A percentile compares a stretch with the other conserved stretches of the same genome.
These are phyloP conservation scores for Penicillium bialowiezense DNA, from an alignment of 495 filamentous ascomycete genomes.

Conservation along the genomic window DNA sequence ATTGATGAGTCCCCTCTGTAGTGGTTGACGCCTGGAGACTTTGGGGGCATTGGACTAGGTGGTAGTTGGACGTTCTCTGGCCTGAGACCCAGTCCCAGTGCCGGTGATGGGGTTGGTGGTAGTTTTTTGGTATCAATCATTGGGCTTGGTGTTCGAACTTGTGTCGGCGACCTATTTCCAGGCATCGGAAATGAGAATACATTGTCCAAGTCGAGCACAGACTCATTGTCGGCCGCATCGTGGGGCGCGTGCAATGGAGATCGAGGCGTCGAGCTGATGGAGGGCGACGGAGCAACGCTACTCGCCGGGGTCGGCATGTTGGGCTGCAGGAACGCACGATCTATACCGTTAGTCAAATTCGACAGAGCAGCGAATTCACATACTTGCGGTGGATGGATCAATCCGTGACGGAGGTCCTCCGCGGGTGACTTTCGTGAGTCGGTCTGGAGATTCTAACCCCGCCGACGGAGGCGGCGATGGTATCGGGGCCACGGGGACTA, in stretches of 20 bases:
- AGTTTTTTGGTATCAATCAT: slow-evolving; percentile 12
- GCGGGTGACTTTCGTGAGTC: slow-evolving; percentile 23
- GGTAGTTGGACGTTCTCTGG: slow-evolving; percentile 24
- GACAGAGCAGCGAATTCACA: slow-evolving; percentile 17
- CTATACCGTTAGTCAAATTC: slow-evolving; percentile 30
- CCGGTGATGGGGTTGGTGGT: slow-evolving; percentile 22
- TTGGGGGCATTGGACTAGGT: slow-evolving; percentile 29
- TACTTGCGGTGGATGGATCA: slow-evolving; percentile 55
- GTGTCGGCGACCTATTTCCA: slow-evolving; percentile 34
- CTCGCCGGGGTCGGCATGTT: slow-evolving; percentile 58
- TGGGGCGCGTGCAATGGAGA: slow-evolving; percentile 37
- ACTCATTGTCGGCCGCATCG: slow-evolving; percentile 38
- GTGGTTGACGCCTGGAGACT: slow-evolving; percentile 17
- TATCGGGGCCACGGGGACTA: slow-evolving; percentile 24
- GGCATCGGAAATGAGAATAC: slow-evolving; percentile 62
- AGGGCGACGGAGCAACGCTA: slow-evolving; percentile 59
- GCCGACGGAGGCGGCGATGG: slow-evolving; percentile 40
- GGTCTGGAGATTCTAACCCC: slow-evolving; percentile 22
- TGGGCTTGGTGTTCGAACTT: slow-evolving; percentile 27
- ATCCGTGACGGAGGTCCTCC: slow-evolving; percentile 48
- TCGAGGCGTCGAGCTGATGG: slow-evolving; percentile 36
- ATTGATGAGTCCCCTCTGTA: slow-evolving; percentile 33
- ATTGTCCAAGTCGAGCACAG: slow-evolving; percentile 55
- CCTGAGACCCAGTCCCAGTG: slow-evolving; percentile 10
- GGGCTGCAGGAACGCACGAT: slow-evolving; percentile 57